phyloP scores from a whole-genome alignment of 352 stramenopile genomes.

The Phytophthora fragariaefolia region DNA sequence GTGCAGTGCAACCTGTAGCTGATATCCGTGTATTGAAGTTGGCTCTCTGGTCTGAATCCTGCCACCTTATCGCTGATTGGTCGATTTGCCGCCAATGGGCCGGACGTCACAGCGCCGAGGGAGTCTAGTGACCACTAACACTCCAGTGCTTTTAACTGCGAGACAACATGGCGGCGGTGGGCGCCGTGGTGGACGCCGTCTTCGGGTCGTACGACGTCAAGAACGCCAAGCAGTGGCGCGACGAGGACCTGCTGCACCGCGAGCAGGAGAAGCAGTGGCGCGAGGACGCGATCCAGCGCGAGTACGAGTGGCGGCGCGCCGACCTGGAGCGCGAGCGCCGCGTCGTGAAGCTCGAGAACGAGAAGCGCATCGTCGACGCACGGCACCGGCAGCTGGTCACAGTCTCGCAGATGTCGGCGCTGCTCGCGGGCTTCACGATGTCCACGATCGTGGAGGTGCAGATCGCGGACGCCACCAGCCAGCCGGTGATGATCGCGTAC shows the following conservation, averaged over 20 bases:
- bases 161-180: constrained; percentile 56
- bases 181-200: constrained; percentile 74
- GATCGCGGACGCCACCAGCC: constrained; percentile 48
- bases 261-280: constrained; percentile 84
- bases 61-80: constrained; percentile 14
- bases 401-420: constrained; percentile 68
- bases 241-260: constrained; percentile 75
- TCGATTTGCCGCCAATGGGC: constrained; percentile 5
- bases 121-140: constrained; percentile 13
- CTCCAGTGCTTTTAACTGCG: too few species aligned
- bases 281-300: constrained; percentile 72
- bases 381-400: constrained; percentile 71
- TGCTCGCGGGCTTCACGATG: constrained; percentile 78
- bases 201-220: constrained; percentile 88
- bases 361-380: constrained; percentile 82
- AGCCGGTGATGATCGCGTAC: constrained; percentile 61
- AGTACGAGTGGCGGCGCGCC: constrained; percentile 71
- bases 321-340: constrained; percentile 75
- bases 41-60: too few species aligned
- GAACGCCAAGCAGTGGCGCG: constrained; percentile 82
- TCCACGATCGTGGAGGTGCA: constrained; percentile 79
- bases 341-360: constrained; percentile 82
- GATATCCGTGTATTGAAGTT: too few species aligned
- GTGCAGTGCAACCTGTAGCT: too few species aligned
- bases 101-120: constrained; percentile 16